These are phyloP conservation scores for Coemansia guatemalensis DNA, from an alignment of 192 early-diverging fungal genomes.

Conservation along the genomic window DNA sequence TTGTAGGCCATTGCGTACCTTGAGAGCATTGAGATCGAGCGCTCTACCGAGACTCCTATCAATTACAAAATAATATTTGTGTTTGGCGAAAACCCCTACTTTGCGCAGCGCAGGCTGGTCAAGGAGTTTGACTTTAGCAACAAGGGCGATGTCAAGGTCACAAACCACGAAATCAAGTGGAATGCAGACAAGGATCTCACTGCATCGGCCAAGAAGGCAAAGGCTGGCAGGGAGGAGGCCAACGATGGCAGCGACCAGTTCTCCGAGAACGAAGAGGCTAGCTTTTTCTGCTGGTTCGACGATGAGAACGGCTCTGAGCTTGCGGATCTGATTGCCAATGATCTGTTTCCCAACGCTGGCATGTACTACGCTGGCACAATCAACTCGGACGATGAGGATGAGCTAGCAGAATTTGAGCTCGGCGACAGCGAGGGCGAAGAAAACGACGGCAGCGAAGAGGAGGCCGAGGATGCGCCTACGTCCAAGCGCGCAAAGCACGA, in stretches of 20 bases:
- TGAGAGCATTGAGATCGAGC: slow-evolving; percentile 69
- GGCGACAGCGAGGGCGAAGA: slow-evolving; percentile 25
- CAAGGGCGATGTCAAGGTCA: slow-evolving; percentile 57
- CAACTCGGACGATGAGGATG: slow-evolving; percentile 62
- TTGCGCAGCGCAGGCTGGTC: slow-evolving; percentile 55
- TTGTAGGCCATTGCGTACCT: slow-evolving; percentile 75
- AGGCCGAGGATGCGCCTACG: slow-evolving; percentile 39
- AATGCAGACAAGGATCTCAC: slow-evolving; percentile 61
- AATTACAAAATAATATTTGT: slow-evolving; percentile 58
- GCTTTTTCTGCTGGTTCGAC: slow-evolving; percentile 55
- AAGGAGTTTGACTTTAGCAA: slow-evolving; percentile 63
- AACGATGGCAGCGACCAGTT: slow-evolving; percentile 48
- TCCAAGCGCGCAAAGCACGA: slow-evolving; percentile 37
- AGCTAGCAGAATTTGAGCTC: slow-evolving; percentile 69
- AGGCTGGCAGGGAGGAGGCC: slow-evolving; percentile 36
- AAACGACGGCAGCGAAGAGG: slow-evolving; percentile 26
- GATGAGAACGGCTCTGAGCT: slow-evolving; percentile 52
- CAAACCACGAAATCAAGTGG: slow-evolving; percentile 59
- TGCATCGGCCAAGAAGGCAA: slow-evolving; percentile 26
- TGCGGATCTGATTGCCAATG: slow-evolving; percentile 49
- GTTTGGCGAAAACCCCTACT: slow-evolving; percentile 60
- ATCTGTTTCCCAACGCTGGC: slow-evolving; percentile 77
- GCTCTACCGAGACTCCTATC: slow-evolving; percentile 49
- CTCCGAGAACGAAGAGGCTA: slow-evolving; percentile 45
- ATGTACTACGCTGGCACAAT: slow-evolving; percentile 86